phyloP scores from a whole-genome alignment of 495 filamentous ascomycete genomes.

The Oleoguttula mirabilis region DNA sequence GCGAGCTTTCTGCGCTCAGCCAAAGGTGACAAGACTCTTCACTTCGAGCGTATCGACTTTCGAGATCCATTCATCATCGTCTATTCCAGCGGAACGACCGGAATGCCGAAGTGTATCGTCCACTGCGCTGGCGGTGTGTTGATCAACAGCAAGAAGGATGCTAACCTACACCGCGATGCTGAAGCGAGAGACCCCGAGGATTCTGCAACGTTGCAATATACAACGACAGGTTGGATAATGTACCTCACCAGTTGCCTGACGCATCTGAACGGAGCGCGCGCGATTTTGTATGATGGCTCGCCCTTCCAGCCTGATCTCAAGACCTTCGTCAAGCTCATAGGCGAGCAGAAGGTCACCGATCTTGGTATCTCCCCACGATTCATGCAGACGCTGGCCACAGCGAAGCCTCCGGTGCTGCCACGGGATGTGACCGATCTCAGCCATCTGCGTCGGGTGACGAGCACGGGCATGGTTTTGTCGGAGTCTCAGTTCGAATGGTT shows the following conservation, averaged over 20 bases:
- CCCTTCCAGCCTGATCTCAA: slow-evolving; percentile 56
- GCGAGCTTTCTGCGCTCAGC: slow-evolving; percentile 39
- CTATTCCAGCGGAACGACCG: slow-evolving; percentile 59
- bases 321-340: slow-evolving; percentile 47
- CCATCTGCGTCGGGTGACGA: slow-evolving; percentile 44
- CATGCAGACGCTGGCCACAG: slow-evolving; percentile 47
- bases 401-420: slow-evolving; percentile 46
- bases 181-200: slow-evolving; percentile 46
- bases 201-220: slow-evolving; percentile 25
- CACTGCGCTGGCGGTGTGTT: slow-evolving; percentile 54
- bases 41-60: slow-evolving; percentile 51
- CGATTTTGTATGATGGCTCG: slow-evolving; percentile 64
- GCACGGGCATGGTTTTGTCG: slow-evolving; percentile 69
- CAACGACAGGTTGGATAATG: slow-evolving; percentile 70
- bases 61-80: slow-evolving; percentile 60
- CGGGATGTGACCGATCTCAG: slow-evolving; percentile 49
- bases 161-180: slow-evolving; percentile 43
- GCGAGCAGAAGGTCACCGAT: slow-evolving; percentile 44
- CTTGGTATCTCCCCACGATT: slow-evolving; percentile 64
- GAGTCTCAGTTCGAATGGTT: slow-evolving; percentile 69
- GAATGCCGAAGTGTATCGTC: slow-evolving; percentile 60
- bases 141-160: slow-evolving; percentile 49
- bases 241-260: slow-evolving; percentile 47
- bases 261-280: slow-evolving; percentile 43
- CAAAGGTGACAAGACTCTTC: slow-evolving; percentile 28